These are phyloP conservation scores for Epichloe glyceriae DNA, from an alignment of 2,329 filamentous ascomycete genomes.

Conservation along the genomic window DNA sequence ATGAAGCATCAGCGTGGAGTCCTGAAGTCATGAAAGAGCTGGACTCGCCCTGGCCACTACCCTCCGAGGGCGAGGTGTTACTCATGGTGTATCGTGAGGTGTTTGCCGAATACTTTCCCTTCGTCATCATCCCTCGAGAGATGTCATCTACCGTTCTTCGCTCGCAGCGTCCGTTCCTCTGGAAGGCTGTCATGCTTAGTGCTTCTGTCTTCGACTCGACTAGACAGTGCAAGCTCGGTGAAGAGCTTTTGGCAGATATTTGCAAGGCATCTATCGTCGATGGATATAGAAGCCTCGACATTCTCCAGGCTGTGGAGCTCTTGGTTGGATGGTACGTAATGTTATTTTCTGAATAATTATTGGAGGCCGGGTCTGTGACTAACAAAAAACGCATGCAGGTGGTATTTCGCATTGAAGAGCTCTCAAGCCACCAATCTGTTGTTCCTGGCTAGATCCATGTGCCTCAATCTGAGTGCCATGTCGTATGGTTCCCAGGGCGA, in stretches of 20 bases:
- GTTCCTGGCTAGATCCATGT: conserved; percentile 34
- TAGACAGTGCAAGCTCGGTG: conserved; percentile 30
- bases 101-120: conserved; percentile 29
- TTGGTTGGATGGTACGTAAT: conserved; percentile 31
- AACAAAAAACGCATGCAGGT: conserved; percentile 18
- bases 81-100: conserved; percentile 23
- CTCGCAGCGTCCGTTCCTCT: conserved; percentile 29
- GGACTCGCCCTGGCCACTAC: conserved; percentile 28
- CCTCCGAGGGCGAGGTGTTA: conserved; percentile 26
- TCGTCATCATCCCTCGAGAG: conserved; percentile 27
- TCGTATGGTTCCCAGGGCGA: conserved; percentile 14
- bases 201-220: conserved; percentile 28
- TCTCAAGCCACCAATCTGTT: conserved; percentile 36
- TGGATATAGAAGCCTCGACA: conserved; percentile 30
- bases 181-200: conserved; percentile 36
- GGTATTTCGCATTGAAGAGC: conserved; percentile 34
- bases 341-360: background rate
- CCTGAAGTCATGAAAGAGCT: conserved; percentile 10
- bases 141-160: conserved; percentile 25
- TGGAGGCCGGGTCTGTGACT: background rate
- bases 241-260: conserved; percentile 31
- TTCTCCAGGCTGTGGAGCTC: conserved; percentile 33
- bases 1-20: conserved; percentile 11
- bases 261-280: conserved; percentile 25
- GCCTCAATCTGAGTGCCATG: conserved; percentile 26